Conservation (phyloP, 2,329 filamentous ascomycete genomes). For the Penicillium freii region DNA sequence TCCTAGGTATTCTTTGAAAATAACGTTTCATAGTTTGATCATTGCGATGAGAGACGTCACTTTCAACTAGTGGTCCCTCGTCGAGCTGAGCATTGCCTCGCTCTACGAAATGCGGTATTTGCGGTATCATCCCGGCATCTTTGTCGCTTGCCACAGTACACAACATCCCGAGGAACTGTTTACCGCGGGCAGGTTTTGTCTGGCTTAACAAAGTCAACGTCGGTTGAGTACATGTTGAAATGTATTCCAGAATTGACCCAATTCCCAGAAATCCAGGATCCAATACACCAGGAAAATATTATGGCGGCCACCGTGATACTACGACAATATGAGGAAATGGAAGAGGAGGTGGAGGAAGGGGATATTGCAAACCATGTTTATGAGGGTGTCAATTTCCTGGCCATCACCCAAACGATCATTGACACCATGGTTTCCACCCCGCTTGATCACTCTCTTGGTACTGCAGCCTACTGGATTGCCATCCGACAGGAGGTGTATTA, state of each 20-base stretch:
- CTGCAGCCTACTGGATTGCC: constrained; percentile 26
- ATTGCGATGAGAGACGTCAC: constrained; percentile 16
- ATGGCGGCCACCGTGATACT: constrained; percentile 28
- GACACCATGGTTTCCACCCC: constrained; percentile 22
- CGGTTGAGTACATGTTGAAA: constrained; percentile 24
- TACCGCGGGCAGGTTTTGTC: constrained; percentile 19
- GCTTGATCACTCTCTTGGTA: constrained; percentile 14
- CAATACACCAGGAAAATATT: constrained; percentile 23
- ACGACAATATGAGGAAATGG: constrained; percentile 28
- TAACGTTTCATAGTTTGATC: too few species aligned
- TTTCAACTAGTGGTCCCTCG: constrained; percentile 22
- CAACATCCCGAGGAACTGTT: constrained; percentile 12
- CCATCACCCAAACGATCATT: constrained; percentile 26
- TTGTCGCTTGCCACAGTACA: constrained; percentile 21
- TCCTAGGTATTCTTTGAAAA: too few species aligned
- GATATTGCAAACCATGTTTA: constrained; percentile 19
- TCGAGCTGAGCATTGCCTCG: constrained; percentile 19
- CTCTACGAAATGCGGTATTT: constrained; percentile 25
- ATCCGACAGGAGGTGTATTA: constrained; percentile 29
- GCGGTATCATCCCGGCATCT: constrained; percentile 26
- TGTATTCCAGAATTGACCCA: constrained; percentile 23
- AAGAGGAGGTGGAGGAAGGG: constrained; percentile 29
- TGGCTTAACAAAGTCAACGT: constrained; percentile 14
- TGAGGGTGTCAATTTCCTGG: constrained; percentile 21
- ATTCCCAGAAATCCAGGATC: neutral